Evolutionary conservation across 2,329 filamentous ascomycete species (phyloP), one percentile per base, ranked within the genome.

Genomic region (Ascochyta lentis): DNA sequence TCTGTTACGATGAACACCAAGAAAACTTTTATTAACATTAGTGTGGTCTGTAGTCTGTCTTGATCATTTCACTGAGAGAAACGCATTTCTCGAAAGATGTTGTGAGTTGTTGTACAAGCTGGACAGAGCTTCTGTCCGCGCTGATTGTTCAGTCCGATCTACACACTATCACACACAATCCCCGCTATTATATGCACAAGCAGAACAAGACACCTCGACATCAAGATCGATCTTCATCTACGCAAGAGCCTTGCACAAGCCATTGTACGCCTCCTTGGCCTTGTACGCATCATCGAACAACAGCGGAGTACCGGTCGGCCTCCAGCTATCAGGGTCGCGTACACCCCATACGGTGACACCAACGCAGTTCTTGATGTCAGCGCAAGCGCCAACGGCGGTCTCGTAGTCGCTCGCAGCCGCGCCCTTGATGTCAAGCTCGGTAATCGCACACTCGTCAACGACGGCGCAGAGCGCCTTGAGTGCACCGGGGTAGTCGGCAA

Each of bases 381-480:
- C 69, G 64, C 88, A 90, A 6, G 83, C 86, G 43, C 83, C 80
- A 8, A 72, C 61, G 33, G 70, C 78, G 38, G 81, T 80, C n/a
- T 81, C 73, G 65, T 88, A 90, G 70, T 89, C 87, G 19, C 74
- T 73, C 4, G 80, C 62, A 16, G 81, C 76, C 7, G 84, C 85
- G 19, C 78, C 77, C 46, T 82, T 81, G 65, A 91, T 89, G 67
- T 91, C 89, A 22, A 89, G 79, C 76, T 89, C 87, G 1, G 87
- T 89, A 44, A 89, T 80, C 6, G 87, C 86, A 29, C 88, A 81
- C 67, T 89, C 86, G 16, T 79, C 72, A 13, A 79, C 81, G 6
- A 81, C 77, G 10, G 69, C 73, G 29, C 83, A 85, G 16, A 88
- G 79, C 0, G 77, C 76, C 64, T 81, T 76, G 54, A 89, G 77